Evolutionary conservation across 73 alveolate species (phyloP), one percentile per base, ranked within the genome.

Genomic region (Paramecium caudatum): DNA sequence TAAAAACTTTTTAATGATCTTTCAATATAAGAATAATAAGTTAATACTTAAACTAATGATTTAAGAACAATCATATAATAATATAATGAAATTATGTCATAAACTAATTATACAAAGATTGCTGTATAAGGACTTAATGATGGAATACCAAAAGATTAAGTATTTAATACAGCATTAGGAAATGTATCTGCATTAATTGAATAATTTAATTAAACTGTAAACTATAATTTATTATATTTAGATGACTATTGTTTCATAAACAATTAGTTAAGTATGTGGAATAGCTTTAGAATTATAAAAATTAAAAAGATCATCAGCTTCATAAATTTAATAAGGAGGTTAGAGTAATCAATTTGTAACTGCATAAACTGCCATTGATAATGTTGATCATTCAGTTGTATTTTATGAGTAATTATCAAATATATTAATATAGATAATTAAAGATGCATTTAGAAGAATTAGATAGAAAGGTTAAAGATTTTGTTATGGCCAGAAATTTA

Each of bases 341-440:
- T 41, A 13, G 4, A 74, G 68, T 10, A 27, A 74, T 39, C 25
- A 10, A 5, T 45, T 74, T 74, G 39, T 37, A 2, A 23, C 27
- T 39, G 88, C 88, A 0, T 37, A 37, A 41, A 16, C 7, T 4
- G 62, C 46, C 32, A 74, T 74, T 41, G 88, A 74, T 16, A 74
- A 74, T 21, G 21, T 74, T 27, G 88, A 74, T 41, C 88, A 74
- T 74, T 74, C 69, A 43, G 47, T 74, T 15, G 27, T 74, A 19
- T 74, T 74, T 23, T 74, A 74, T 43, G 62, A 74, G 88, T 74
- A 74, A 12, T 25, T 16, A 19, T 3, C 17, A 6, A 12, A 41
- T 39, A 3, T 0, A 21, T 13, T 41, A 74, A 21, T 15, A 12
- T 19, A 74, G 88, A 34, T 46, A 74, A 45, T 74, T 74, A 12